Base-by-base conservation (phyloP, 176 grass and related monocot species). In the Eleusine coracana region DNA sequence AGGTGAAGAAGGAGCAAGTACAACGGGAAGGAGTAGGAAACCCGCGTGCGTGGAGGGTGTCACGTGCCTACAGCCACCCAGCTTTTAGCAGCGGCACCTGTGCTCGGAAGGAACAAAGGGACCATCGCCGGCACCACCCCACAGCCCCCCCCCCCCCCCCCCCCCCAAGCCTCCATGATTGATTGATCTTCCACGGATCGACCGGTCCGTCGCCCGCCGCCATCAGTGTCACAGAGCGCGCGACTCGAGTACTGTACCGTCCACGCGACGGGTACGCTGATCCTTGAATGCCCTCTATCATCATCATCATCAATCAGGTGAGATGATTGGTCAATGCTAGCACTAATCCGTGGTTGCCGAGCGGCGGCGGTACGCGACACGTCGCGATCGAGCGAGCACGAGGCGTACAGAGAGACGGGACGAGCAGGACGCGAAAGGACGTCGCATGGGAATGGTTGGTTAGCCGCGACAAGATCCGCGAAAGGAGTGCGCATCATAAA, bases 391-490 rank as follows among this genome's bases (percentile, higher is more conserved):
- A 62, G 3, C 13, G 18, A 36, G 48, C 71, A 37, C 31, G 50
- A 68, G 8, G 73, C 51, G 20, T 23, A 31, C 25, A 48, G 17
- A 28, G n/a, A 0, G 18, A 34, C 31, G 40, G 50, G 51, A 17
- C 16, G 51, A 20, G 6, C 54, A 14, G 4, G 18, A 59, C 5
- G 27, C 25, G 15, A 6, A 6, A n/a, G 20, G n/a, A 6, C 41
- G 29, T 50, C 28, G 27, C 28, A 29, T 28, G 34, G 74, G 2
- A 46, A 46, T 2, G 44, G 44, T 10, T 71, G 41, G 39, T 10
- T 20, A 28, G 27, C 62, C 41, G 37, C 18, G 79, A 77, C 86
- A 87, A 77, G 86, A 82, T 87, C 86, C 73, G 73, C 2, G 79
- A 63, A 87, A 82, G n/a, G 52, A 64, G 85, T 40, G 85, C 7